Percentiles rank a stretch among this genome's conserved stretches.
These are phyloP conservation scores for Colletotrichum lentis DNA, from an alignment of 2,329 filamentous ascomycete species.

Conservation along the genomic window DNA sequence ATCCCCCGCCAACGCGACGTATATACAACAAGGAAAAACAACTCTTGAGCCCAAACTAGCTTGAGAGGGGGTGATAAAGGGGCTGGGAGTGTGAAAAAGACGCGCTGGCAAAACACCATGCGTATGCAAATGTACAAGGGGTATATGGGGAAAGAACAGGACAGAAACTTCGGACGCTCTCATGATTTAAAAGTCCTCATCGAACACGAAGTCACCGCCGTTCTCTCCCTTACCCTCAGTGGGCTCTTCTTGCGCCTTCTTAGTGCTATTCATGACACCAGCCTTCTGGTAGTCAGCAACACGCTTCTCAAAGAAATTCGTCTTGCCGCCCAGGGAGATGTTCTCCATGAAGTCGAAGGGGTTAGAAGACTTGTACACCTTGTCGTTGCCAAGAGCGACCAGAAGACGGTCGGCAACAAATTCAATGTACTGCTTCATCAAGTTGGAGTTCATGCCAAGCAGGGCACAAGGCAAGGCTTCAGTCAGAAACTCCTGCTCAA, in stretches of 20 bases:
- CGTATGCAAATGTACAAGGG: slow-evolving; percentile 39
- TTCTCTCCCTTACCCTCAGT: slow-evolving; percentile 64
- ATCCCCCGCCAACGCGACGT: slow-evolving; percentile 31
- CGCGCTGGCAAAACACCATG: slow-evolving; percentile 41
- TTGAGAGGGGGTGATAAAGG: slow-evolving; percentile 12
- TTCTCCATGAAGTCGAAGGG: slow-evolving; percentile 99
- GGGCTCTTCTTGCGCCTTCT: slow-evolving; percentile 67
- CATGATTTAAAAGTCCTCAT: slow-evolving; percentile 87
- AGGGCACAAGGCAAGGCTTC: slow-evolving; percentile 92
- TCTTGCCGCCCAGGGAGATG: slow-evolving; percentile 98
- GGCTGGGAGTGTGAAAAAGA: slow-evolving; percentile 40
- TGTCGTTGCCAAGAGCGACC: slow-evolving; percentile 90
- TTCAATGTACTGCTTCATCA: slow-evolving; percentile 99
- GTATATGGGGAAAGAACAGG: slow-evolving; percentile 39
- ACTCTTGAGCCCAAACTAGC: slow-evolving; percentile 20
- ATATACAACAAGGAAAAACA: slow-evolving; percentile 24
- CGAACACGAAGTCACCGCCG: slow-evolving; percentile 86
- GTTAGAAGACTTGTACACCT: slow-evolving; percentile 91
- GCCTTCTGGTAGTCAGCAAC: slow-evolving; percentile 99
- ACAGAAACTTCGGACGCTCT: slow-evolving; percentile 34
- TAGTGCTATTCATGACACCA: slow-evolving; percentile 93
- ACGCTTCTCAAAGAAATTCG: slow-evolving; percentile 99
- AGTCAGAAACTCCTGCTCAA: slow-evolving; percentile 97
- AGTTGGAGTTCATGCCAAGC: slow-evolving; percentile 94
- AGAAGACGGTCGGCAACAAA: slow-evolving; percentile 97